A percentile compares a stretch with the other conserved stretches of the same genome.
phyloP scores from a whole-genome alignment of 2,329 filamentous ascomycete genomes.

The Ceratocystis destructans region DNA sequence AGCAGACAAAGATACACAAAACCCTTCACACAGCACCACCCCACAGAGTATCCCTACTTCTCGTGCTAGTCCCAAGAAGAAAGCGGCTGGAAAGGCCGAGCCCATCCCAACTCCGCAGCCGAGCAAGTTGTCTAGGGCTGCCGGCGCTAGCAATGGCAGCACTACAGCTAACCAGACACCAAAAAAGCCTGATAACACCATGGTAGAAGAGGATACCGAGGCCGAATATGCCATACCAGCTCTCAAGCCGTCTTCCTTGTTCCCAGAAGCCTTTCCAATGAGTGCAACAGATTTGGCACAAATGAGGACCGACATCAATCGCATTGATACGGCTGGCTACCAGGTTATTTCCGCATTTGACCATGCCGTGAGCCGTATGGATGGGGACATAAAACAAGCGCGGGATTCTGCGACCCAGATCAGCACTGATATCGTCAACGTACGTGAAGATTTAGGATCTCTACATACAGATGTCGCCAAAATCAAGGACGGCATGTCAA shows the following conservation, averaged over 20 bases:
- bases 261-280: slow-evolving; percentile 6
- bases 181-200: neutral
- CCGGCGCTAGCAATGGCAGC: neutral
- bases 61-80: slow-evolving; percentile 25
- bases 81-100: slow-evolving; percentile 26
- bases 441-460: slow-evolving; percentile 23
- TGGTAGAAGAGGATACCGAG: neutral
- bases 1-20: neutral
- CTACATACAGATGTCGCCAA: slow-evolving; percentile 24
- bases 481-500: slow-evolving; percentile 11
- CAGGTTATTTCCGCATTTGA: slow-evolving; percentile 29
- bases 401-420: slow-evolving; percentile 24
- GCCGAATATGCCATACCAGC: neutral
- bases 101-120: slow-evolving; percentile 15
- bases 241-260: neutral
- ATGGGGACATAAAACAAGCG: slow-evolving; percentile 26
- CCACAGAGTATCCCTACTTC: slow-evolving; percentile 14
- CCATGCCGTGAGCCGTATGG: slow-evolving; percentile 26
- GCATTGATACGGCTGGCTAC: slow-evolving; percentile 28
- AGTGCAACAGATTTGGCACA: slow-evolving; percentile 7
- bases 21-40: neutral
- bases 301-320: slow-evolving; percentile 25
- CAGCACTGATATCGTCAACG: slow-evolving; percentile 22
- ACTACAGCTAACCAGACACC: neutral
- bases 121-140: neutral